Conservation (phyloP, 495 filamentous ascomycete genomes). For the Chaetomium fimeti region DNA sequence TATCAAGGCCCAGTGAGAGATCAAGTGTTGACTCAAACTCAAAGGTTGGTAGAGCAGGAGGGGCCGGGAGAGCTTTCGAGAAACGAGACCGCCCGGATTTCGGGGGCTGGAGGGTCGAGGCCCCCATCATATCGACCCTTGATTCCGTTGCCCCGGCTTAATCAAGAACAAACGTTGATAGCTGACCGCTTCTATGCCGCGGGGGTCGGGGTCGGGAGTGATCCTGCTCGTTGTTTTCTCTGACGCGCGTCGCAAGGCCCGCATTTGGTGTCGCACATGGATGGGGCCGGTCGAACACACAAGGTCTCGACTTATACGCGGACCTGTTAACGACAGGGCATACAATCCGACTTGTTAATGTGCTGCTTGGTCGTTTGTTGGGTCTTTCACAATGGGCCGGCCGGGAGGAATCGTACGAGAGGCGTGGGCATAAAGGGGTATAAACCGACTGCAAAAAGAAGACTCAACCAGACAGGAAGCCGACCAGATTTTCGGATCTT, state of each 20-base stretch:
- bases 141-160: slow-evolving; percentile 30
- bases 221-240: slow-evolving; percentile 19
- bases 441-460: slow-evolving; percentile 12
- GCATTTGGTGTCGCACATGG: slow-evolving; percentile 35
- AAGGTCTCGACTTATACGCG: slow-evolving; percentile 18
- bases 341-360: not conserved
- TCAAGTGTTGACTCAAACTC: slow-evolving; percentile 24
- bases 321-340: not conserved
- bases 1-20: slow-evolving; percentile 19
- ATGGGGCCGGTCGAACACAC: slow-evolving; percentile 4
- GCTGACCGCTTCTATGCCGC: slow-evolving; percentile 22
- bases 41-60: slow-evolving; percentile 29
- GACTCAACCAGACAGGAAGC: not conserved
- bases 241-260: slow-evolving; percentile 21
- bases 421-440: slow-evolving; percentile 7
- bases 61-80: slow-evolving; percentile 39
- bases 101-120: slow-evolving; percentile 33
- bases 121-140: slow-evolving; percentile 29
- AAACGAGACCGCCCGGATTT: slow-evolving; percentile 38
- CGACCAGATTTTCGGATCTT: slow-evolving; percentile 25
- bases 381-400: slow-evolving; percentile 1
- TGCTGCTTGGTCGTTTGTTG: not conserved
- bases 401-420: not conserved
- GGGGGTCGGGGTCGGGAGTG: not conserved
- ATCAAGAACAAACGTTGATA: slow-evolving; percentile 19